phyloP scores from a whole-genome alignment of 2,329 filamentous ascomycete species.

The Lecanicillium sp. region DNA sequence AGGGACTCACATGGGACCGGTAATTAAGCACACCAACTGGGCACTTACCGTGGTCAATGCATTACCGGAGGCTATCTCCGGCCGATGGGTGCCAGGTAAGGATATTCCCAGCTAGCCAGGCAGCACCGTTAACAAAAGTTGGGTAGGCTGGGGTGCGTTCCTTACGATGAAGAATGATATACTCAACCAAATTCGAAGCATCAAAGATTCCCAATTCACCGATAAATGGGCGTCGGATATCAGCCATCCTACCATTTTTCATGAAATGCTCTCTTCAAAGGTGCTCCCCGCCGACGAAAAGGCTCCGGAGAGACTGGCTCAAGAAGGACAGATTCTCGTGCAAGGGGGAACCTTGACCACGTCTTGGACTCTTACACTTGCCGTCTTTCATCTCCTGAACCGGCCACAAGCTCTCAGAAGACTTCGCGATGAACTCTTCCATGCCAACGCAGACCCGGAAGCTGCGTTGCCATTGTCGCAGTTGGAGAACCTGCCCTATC shows the following conservation, averaged over 20 bases:
- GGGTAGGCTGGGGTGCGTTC: conserved; percentile 26
- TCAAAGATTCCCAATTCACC: conserved; percentile 25
- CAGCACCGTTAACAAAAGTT: conserved; percentile 13
- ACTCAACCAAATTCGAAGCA: conserved; percentile 24
- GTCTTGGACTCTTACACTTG: conserved; percentile 25
- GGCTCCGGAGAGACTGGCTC: conserved; percentile 22
- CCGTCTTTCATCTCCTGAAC: conserved; percentile 27
- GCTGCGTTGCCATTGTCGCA: conserved; percentile 18
- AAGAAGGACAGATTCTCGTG: conserved; percentile 30
- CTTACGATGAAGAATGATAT: conserved; percentile 32
- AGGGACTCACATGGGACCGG: conserved; percentile 28
- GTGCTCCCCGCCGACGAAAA: conserved; percentile 26
- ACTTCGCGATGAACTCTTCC: conserved; percentile 28
- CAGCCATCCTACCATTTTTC: conserved; percentile 28
- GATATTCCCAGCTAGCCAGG: conserved; percentile 7
- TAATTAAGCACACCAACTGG: conserved; percentile 28
- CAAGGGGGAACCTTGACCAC: conserved; percentile 34
- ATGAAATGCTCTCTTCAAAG: conserved; percentile 23
- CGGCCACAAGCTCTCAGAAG: conserved; percentile 20
- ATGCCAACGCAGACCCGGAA: conserved; percentile 22
- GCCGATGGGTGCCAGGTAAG: conserved; percentile 23
- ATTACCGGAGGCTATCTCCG: conserved; percentile 26
- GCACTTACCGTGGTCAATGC: conserved; percentile 25
- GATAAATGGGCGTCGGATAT: conserved; percentile 25
- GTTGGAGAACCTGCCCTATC: conserved; percentile 32